Evolutionary conservation across 2,329 filamentous ascomycete species (phyloP).

Genomic region (Cercospora brassicicola): DNA sequence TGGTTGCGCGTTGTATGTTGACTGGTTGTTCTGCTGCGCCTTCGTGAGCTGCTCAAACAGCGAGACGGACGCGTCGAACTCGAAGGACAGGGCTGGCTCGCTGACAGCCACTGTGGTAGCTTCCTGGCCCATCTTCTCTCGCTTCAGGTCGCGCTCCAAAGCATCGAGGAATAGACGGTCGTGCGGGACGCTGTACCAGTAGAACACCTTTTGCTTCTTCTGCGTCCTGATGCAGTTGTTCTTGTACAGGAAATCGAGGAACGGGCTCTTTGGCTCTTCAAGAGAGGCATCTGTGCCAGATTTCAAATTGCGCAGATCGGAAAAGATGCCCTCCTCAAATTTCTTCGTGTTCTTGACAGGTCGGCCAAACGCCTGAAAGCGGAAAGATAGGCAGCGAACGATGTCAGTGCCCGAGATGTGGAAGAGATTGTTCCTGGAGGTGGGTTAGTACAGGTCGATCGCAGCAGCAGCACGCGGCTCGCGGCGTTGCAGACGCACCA

Average conservation of each 20-base stretch:
- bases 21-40: constrained; percentile 97
- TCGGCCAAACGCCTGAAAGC: constrained; percentile 96
- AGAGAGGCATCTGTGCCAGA: constrained; percentile 96
- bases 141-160: constrained; percentile 93
- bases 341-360: constrained; percentile 99
- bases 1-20: constrained; percentile 65
- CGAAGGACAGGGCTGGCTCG: constrained; percentile 95
- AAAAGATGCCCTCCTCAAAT: constrained; percentile 99
- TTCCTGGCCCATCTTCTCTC: constrained; percentile 99
- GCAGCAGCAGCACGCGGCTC: constrained; percentile 14
- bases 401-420: constrained; percentile 99
- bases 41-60: constrained; percentile 99
- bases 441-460: constrained; percentile 13
- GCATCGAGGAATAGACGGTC: constrained; percentile 97
- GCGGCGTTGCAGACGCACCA: constrained; percentile 57
- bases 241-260: constrained; percentile 99
- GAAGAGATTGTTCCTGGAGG: constrained; percentile 87
- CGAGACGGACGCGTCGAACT: constrained; percentile 98
- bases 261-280: constrained; percentile 97
- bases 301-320: constrained; percentile 95
- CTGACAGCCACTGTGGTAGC: constrained; percentile 94
- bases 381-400: constrained; percentile 93
- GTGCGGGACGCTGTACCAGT: constrained; percentile 99
- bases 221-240: constrained; percentile 99
- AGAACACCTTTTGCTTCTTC: constrained; percentile 99